Conservation (phyloP, 78 protist species). For the Paulinella micropora region DNA sequence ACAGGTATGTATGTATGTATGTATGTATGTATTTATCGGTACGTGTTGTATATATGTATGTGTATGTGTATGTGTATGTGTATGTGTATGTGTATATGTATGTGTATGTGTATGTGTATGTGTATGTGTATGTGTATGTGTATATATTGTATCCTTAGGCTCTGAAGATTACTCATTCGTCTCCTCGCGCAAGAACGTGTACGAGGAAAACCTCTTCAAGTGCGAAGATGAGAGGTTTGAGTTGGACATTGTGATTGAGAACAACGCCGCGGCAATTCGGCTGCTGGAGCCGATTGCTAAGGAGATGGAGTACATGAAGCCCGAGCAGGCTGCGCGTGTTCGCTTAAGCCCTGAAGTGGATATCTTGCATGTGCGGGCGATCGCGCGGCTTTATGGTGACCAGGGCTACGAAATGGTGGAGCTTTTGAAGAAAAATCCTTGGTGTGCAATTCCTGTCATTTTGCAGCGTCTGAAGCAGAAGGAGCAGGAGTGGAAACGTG, state of each 20-base stretch:
- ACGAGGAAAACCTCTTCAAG: conserved; percentile 12
- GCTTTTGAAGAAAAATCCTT: conserved; percentile 43
- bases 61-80: too few species aligned
- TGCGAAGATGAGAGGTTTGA: conserved; percentile 63
- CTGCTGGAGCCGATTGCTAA: conserved; percentile 25
- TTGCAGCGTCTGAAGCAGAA: conserved; percentile 56
- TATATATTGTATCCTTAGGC: too few species aligned
- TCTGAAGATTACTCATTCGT: not conserved
- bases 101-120: too few species aligned
- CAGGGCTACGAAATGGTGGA: conserved; percentile 23
- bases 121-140: too few species aligned
- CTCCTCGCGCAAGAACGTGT: not conserved
- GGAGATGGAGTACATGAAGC: conserved; percentile 14
- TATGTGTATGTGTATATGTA: too few species aligned
- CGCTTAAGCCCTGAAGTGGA: not conserved
- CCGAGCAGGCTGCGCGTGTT: conserved; percentile 16
- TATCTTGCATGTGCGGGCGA: conserved; percentile 7
- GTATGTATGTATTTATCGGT: too few species aligned
- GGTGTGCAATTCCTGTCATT: conserved; percentile 47
- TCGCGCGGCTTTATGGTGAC: conserved; percentile 25
- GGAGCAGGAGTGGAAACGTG: conserved; percentile 54
- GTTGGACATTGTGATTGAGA: conserved; percentile 62
- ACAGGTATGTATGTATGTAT: too few species aligned
- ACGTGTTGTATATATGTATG: too few species aligned
- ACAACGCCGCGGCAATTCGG: conserved; percentile 35